Evolutionary conservation across 495 filamentous ascomycete species (phyloP).

Genomic region (Penicillium diatomitis): DNA sequence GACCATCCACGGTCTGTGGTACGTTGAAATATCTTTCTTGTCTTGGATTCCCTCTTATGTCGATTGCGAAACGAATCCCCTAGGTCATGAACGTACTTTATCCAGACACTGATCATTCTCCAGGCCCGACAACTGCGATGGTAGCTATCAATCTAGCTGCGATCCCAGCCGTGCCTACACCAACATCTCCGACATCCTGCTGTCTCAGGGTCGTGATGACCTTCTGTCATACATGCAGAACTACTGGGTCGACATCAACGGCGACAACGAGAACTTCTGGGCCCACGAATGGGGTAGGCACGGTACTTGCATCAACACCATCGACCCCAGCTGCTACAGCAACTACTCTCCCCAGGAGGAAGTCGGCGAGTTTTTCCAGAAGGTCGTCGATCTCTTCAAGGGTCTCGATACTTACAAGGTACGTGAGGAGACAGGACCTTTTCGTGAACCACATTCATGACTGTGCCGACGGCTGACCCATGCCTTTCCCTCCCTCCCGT

Average conservation of each 20-base stretch:
- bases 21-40: not conserved
- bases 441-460: too few species aligned
- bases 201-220: slow-evolving; percentile 43
- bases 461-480: too few species aligned
- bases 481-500: too few species aligned
- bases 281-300: slow-evolving; percentile 79
- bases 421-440: not conserved
- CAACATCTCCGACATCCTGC: slow-evolving; percentile 57
- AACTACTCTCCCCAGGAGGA: slow-evolving; percentile 52
- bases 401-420: slow-evolving; percentile 51
- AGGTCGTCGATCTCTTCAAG: slow-evolving; percentile 51
- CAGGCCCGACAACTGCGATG: slow-evolving; percentile 73
- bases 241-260: slow-evolving; percentile 57
- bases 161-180: slow-evolving; percentile 53
- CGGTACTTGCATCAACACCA: slow-evolving; percentile 51
- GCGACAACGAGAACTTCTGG: slow-evolving; percentile 63
- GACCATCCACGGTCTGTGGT: slow-evolving; percentile 77
- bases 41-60: too few species aligned
- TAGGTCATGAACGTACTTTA: not conserved
- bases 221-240: slow-evolving; percentile 61
- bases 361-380: slow-evolving; percentile 49
- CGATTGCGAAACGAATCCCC: too few species aligned
- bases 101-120: not conserved
- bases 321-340: slow-evolving; percentile 65
- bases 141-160: slow-evolving; percentile 60